phyloP scores from a whole-genome alignment of 169 alveolate species.

The Plasmodium vivax region DNA sequence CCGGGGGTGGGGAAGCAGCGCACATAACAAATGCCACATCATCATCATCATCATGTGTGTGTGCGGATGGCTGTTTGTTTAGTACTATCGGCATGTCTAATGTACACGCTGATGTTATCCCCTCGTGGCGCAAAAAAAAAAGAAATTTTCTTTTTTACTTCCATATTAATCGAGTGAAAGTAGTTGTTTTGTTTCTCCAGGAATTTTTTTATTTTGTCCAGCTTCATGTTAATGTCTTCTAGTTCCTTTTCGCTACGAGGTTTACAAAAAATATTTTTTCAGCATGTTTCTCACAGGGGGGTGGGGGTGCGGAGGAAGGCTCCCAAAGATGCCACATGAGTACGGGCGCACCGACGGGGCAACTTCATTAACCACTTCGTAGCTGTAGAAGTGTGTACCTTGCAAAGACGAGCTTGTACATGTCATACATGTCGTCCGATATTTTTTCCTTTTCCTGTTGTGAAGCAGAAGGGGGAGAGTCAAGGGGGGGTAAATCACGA shows the following conservation, averaged over 20 bases:
- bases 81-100: not conserved
- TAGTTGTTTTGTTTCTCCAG: slow-evolving; percentile 66
- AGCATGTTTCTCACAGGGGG: not conserved
- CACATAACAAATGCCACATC: not conserved
- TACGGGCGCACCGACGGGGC: not conserved
- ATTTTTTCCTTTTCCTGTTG: slow-evolving; percentile 51
- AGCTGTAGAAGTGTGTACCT: slow-evolving; percentile 7
- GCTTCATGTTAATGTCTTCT: slow-evolving; percentile 56
- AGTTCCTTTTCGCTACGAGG: slow-evolving; percentile 53
- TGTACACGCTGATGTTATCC: not conserved
- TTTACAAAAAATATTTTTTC: not conserved
- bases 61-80: not conserved
- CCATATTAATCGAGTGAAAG: slow-evolving; percentile 70
- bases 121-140: not conserved
- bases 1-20: not conserved
- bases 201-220: slow-evolving; percentile 61
- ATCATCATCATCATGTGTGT: not conserved
- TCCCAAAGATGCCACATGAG: not conserved
- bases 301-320: not conserved
- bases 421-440: slow-evolving; percentile 57
- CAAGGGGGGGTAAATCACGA: not conserved
- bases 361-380: not conserved
- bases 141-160: not conserved
- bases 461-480: not conserved
- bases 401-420: slow-evolving; percentile 56